Evolutionary conservation across 768 basidiomycete species (phyloP).

Genomic region (Lepiota brunneoincarnata): DNA sequence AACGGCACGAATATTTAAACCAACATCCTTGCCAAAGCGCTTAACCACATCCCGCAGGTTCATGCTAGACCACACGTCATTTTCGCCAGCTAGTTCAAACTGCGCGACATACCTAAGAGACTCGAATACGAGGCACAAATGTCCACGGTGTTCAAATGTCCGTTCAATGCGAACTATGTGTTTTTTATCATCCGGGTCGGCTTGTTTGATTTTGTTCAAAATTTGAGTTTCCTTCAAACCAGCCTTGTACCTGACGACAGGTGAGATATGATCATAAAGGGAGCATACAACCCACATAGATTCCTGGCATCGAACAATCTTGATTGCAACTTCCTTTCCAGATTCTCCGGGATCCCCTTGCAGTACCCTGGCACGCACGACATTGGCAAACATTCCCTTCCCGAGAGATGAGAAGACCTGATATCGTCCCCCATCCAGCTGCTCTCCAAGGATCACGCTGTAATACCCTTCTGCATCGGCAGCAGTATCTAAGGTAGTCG

Average conservation of each 20-base stretch:
- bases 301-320: constrained; percentile 94
- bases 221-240: constrained; percentile 92
- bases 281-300: constrained; percentile 70
- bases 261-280: neutral
- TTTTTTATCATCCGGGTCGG: constrained; percentile 96
- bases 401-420: constrained; percentile 95
- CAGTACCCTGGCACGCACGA: constrained; percentile 85
- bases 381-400: constrained; percentile 98
- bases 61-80: constrained; percentile 57
- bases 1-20: constrained; percentile 94
- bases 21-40: constrained; percentile 97
- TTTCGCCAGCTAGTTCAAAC: neutral
- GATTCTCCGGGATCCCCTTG: constrained; percentile 54
- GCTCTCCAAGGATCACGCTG: constrained; percentile 89
- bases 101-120: constrained; percentile 65
- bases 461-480: constrained; percentile 97
- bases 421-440: constrained; percentile 88
- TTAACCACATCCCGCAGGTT: constrained; percentile 98
- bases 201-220: constrained; percentile 78
- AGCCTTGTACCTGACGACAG: constrained; percentile 76
- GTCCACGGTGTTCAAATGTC: constrained; percentile 96
- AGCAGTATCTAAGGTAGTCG: constrained; percentile 78
- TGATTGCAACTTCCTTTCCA: constrained; percentile 88
- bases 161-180: constrained; percentile 91
- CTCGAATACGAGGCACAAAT: constrained; percentile 95